A percentile compares a stretch with the other conserved stretches of the same genome.
These are phyloP conservation scores for Scytalidium lignicola DNA, from an alignment of 2,329 filamentous ascomycete species.

Conservation along the genomic window DNA sequence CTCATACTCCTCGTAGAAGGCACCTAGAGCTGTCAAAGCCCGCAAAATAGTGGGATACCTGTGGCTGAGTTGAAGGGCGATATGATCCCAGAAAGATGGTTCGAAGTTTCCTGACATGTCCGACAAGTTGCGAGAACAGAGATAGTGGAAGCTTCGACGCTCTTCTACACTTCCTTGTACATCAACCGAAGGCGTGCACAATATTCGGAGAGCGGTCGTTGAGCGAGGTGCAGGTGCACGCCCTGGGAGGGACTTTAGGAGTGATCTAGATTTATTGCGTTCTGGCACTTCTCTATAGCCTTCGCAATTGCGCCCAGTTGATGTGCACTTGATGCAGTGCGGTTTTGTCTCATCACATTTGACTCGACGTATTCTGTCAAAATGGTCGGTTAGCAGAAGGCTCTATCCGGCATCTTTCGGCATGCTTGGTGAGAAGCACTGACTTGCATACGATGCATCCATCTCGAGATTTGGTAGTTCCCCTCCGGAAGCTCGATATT, in stretches of 20 bases:
- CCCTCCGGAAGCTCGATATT: too few species aligned
- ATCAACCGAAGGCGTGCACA: too few species aligned
- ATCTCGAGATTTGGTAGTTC: conserved; percentile 1
- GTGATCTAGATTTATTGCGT: not conserved
- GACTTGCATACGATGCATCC: conserved; percentile 12
- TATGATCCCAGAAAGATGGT: conserved; percentile 10
- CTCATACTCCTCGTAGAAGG: conserved; percentile 9
- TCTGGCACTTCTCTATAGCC: not conserved
- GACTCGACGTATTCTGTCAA: not conserved
- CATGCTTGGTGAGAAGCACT: not conserved
- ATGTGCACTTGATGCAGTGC: conserved; percentile 1
- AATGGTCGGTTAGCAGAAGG: too few species aligned
- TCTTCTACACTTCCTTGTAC: too few species aligned
- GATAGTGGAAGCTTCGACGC: too few species aligned
- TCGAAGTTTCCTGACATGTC: conserved; percentile 1
- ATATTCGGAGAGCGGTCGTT: too few species aligned
- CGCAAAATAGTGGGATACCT: conserved; percentile 6
- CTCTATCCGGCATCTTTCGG: too few species aligned
- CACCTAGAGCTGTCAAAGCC: conserved; percentile 9
- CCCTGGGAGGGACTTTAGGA: too few species aligned
- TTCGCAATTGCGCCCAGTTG: not conserved
- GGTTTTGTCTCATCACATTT: conserved; percentile 6
- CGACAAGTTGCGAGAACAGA: too few species aligned
- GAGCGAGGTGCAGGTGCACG: too few species aligned
- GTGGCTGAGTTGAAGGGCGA: conserved; percentile 11